Evolutionary conservation across 352 stramenopile genomes (phyloP).

Genomic region (Vaucheria bursata): DNA sequence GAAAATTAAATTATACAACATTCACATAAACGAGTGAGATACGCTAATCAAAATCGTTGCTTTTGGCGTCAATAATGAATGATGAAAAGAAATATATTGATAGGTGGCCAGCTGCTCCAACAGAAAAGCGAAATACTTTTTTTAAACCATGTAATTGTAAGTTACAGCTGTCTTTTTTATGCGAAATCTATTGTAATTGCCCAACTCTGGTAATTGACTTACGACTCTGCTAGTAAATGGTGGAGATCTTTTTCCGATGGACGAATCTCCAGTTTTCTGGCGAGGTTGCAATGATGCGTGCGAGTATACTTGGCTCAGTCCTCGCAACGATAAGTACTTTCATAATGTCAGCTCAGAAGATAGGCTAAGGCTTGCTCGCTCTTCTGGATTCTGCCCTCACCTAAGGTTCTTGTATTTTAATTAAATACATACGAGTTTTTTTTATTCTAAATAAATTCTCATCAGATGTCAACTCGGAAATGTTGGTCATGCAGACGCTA

Average conservation of each 20-base stretch:
- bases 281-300: constrained; percentile 2
- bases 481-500: neutral
- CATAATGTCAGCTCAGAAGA: neutral
- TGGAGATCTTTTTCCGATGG: neutral
- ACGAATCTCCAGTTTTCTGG: neutral
- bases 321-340: constrained; percentile 5
- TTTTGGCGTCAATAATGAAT: too few relatives aligned
- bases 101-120: neutral
- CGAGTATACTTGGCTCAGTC: constrained; percentile 3
- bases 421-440: too few relatives aligned
- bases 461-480: constrained; percentile 2
- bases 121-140: neutral
- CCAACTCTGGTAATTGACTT: too few relatives aligned
- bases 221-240: neutral
- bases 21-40: too few relatives aligned
- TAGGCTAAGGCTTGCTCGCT: neutral
- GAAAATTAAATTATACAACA: too few relatives aligned
- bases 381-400: neutral
- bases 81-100: too few relatives aligned
- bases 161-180: too few relatives aligned
- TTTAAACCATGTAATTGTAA: too few relatives aligned
- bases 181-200: too few relatives aligned
- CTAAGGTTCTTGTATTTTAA: neutral
- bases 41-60: too few relatives aligned
- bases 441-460: too few relatives aligned